These are phyloP conservation scores for Fraxinus xanthoxyloides DNA, from an alignment of 305 asterid genomes.

Conservation along the genomic window DNA sequence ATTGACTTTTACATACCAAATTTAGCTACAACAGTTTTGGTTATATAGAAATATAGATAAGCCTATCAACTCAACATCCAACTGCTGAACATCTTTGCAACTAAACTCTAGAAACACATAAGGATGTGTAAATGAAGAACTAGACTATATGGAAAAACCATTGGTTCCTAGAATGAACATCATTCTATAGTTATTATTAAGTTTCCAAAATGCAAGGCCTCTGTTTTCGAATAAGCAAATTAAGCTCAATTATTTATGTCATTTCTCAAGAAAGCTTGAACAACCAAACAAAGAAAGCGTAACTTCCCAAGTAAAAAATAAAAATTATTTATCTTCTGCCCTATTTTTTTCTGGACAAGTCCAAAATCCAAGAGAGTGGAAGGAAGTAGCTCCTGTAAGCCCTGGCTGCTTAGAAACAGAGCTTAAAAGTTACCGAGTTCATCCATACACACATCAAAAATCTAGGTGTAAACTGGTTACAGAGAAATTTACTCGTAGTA, in stretches of 20 bases:
- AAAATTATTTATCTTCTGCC: neutral
- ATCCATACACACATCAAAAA: neutral
- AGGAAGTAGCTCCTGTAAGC: too few species aligned
- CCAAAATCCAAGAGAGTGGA: too few species aligned
- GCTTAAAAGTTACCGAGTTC: too few species aligned
- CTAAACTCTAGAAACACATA: neutral
- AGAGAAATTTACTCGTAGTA: neutral
- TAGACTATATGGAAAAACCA: neutral
- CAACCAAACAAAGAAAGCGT: neutral
- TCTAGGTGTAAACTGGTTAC: neutral
- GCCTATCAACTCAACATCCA: neutral
- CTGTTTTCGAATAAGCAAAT: neutral
- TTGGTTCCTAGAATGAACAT: neutral
- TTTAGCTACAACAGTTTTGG: neutral
- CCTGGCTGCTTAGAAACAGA: neutral
- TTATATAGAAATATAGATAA: neutral
- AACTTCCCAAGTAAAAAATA: neutral
- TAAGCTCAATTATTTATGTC: neutral
- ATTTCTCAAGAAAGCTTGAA: neutral
- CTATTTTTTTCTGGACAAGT: neutral
- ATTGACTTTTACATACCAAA: neutral
- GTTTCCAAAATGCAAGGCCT: neutral
- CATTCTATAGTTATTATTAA: neutral
- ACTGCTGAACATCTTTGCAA: neutral
- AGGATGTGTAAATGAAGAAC: neutral